These are phyloP conservation scores for Hexamita inflata DNA, from an alignment of 208 protist genomes.

Conservation along the genomic window DNA sequence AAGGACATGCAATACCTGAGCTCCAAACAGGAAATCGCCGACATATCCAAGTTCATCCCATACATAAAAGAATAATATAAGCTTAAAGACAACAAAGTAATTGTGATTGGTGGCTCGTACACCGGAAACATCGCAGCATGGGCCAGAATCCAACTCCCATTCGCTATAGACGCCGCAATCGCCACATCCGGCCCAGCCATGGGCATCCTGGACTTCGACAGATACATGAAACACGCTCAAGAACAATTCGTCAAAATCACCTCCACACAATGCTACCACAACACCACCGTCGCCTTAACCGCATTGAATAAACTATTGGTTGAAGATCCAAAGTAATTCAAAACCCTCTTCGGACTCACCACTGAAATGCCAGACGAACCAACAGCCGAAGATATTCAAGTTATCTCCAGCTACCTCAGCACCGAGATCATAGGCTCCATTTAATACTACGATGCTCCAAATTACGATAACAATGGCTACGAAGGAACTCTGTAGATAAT, in stretches of 20 bases:
- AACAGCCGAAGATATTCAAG: too few species aligned
- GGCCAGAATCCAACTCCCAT: conserved; percentile 5
- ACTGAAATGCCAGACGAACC: too few species aligned
- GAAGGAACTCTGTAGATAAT: too few species aligned
- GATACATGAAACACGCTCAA: not conserved
- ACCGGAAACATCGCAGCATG: conserved; percentile 8
- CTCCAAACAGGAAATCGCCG: conserved; percentile 21
- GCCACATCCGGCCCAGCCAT: conserved; percentile 25
- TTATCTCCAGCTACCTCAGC: too few species aligned
- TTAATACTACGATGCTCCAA: too few species aligned
- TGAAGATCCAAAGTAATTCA: too few species aligned
- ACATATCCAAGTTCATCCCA: conserved; percentile 23
- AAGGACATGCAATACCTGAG: not conserved
- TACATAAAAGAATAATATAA: conserved; percentile 14
- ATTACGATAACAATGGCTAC: too few species aligned
- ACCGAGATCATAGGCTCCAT: too few species aligned
- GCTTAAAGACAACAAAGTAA: not conserved
- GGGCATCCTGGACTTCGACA: not conserved
- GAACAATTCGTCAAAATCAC: not conserved
- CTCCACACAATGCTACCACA: too few species aligned
- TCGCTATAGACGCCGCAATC: not conserved
- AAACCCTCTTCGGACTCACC: too few species aligned
- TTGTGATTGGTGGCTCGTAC: conserved; percentile 33
- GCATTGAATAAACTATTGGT: too few species aligned
- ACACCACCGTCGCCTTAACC: too few species aligned